These are phyloP conservation scores for Calonectria pseudoreteaudii DNA, from an alignment of 2,329 filamentous ascomycete genomes.

Conservation along the genomic window DNA sequence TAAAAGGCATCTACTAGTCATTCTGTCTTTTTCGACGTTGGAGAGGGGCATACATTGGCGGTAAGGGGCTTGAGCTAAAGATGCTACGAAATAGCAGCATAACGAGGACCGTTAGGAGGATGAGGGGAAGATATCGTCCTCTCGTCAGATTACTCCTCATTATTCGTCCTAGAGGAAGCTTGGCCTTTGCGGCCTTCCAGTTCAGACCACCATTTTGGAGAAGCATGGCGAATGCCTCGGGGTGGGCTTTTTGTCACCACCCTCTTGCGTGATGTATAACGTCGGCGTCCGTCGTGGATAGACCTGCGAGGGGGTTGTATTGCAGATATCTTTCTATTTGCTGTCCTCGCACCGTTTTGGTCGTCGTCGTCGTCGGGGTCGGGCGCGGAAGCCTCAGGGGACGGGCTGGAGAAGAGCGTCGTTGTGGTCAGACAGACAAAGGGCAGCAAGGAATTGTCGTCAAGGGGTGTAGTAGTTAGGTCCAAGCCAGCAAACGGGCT, in stretches of 20 bases:
- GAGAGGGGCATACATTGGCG: conserved; percentile 78
- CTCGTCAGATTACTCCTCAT: conserved; percentile 77
- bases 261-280: conserved; percentile 18
- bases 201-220: conserved; percentile 89
- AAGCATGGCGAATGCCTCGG: conserved; percentile 73
- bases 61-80: conserved; percentile 82
- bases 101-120: conserved; percentile 77
- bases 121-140: conserved; percentile 80
- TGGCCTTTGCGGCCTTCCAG: conserved; percentile 90
- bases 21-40: neutral
- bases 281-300: conserved; percentile 28
- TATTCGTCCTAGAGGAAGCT: conserved; percentile 81
- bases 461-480: conserved; percentile 12
- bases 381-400: conserved; percentile 3
- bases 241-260: conserved; percentile 31
- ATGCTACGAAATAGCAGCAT: conserved; percentile 91
- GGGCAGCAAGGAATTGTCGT: conserved; percentile 10
- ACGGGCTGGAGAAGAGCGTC: neutral
- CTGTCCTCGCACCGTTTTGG: conserved; percentile 20
- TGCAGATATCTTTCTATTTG: neutral
- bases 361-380: conserved; percentile 14
- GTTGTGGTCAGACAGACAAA: conserved; percentile 17
- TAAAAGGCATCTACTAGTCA: neutral
- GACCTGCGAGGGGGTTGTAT: conserved; percentile 8
- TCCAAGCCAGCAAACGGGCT: neutral